Base-by-base conservation (phyloP, 2,329 filamentous ascomycete species). In the Aspergillus floridensis region DNA sequence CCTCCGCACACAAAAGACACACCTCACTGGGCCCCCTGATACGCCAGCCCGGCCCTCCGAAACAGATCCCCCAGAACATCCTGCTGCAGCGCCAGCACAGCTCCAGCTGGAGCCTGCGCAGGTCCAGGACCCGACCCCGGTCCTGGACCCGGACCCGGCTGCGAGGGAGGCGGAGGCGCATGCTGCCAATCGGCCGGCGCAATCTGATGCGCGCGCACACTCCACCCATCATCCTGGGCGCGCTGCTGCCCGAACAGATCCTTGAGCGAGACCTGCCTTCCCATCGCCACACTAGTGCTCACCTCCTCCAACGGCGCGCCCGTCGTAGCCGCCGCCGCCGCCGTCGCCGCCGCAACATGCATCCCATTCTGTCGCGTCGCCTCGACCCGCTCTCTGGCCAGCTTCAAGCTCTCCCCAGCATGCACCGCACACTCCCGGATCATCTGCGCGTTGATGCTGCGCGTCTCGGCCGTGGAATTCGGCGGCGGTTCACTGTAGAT, bases 401-500 rank as follows among this genome's bases (percentile, higher is more conserved):
- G 70, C 55, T 78, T 79, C 58, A 81, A 72, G 63, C 80, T 84
- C 52, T 77, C 70, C 24, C 80, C 79, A 1, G 83, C 84, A 68
- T 79, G 78, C 26, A 77, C 73, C 4, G 85, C 85, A 63, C 83
- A 82, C 48, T 83, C 81, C 59, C 79, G 76, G 61, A 88, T 86
- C 59, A 82, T 77, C 57, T 79, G 74, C 32, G 81, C 83, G 35
- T 83, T 82, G 49, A 84, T 73, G 35, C 76, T 75, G 57, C 82
- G 80, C 12, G 76, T 77, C 48, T 82, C 77, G 14, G 81, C 80
- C 3, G 84, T 86, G 2, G 82, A 84, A 47, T 78, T 81, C 2
- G 81, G 80, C n/a, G 79, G 73, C 1, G 79, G 79, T 66, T 88
- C 86, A n/a, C 81, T 81, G 69, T 86, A 88, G 58, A 88, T 85